Base-by-base conservation (phyloP, 2,329 filamentous ascomycete genomes). In the Alternaria sp. region DNA sequence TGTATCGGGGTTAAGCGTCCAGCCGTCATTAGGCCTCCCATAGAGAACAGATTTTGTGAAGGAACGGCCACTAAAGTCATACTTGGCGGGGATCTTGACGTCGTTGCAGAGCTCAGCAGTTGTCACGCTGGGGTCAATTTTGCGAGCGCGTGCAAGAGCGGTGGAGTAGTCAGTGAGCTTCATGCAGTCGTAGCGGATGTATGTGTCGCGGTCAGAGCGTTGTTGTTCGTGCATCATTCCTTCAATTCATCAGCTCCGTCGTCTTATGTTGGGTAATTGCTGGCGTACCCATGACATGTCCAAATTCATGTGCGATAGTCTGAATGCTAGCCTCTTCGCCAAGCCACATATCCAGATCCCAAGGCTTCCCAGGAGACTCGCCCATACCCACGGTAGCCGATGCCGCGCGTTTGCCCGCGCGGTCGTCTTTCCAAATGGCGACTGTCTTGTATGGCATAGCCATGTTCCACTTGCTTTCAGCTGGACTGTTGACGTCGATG, bases 361-460 rank as follows among this genome's bases (percentile, higher is more conserved):
- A 45, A 28, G 41, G 41, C 42, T 45, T 45, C 6, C 17, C 42
- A 29, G 42, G 41, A 28, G 26, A 17, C n/a, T 45, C 41, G 17
- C 41, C 41, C 41, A 45, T 45, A 4, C 41, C 41, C 41, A 45
- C 41, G 17, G 41, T 45, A 17, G 41, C 17, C 29, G 41, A 28
- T n/a, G 41, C 41, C 14, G 41, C 41, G 26, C 26, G 26, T 45
- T 45, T 45, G 24, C 41, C 41, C 41, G 28, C 41, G 26, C 41
- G 26, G 17, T 31, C 26, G 24, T 45, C 41, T n/a, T 45, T 45
- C 41, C 41, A 45, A 8, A 45, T 45, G 9, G 41, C 41, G 41
- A 45, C n/a, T 45, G 41, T 45, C 26, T 45, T 45, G 41, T 45
- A 45, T 21, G 41, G 41, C 11, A 45, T n/a, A 21, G 41, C 41